phyloP scores from a whole-genome alignment of 768 basidiomycete species.

The Cystofilobasidium macerans region DNA sequence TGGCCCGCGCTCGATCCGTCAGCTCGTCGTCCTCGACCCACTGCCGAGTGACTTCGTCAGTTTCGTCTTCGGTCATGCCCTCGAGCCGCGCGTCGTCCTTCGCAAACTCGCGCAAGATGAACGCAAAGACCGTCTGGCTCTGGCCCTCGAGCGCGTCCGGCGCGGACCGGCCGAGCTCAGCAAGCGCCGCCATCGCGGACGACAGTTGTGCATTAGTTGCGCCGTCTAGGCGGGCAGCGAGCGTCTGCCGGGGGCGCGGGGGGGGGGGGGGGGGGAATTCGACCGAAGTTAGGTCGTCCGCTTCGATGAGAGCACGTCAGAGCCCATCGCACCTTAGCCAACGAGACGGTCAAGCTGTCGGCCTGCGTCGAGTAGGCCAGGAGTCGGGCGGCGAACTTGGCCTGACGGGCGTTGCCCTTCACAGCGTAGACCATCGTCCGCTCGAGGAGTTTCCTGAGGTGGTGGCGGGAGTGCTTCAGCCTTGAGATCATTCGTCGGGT shows the following conservation, averaged over 20 bases:
- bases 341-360: conserved; percentile 45
- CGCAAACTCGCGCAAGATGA: conserved; percentile 42
- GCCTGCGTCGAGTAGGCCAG: conserved; percentile 52
- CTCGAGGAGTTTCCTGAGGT: conserved; percentile 41
- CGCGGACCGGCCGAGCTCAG: conserved; percentile 58
- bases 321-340: conserved; percentile 52
- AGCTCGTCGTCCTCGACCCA: conserved; percentile 66
- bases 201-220: conserved; percentile 47
- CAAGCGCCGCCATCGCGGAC: conserved; percentile 59
- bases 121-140: conserved; percentile 61
- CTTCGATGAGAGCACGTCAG: not conserved
- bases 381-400: conserved; percentile 76
- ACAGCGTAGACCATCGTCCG: conserved; percentile 52
- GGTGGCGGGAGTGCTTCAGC: too few relatives aligned
- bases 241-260: conserved; percentile 42
- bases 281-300: too few relatives aligned
- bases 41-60: conserved; percentile 40
- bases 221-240: conserved; percentile 41
- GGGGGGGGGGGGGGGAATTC: not conserved
- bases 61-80: conserved; percentile 30
- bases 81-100: not conserved
- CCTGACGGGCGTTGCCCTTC: conserved; percentile 52
- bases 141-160: conserved; percentile 65
- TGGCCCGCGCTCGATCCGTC: conserved; percentile 51
- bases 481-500: not conserved